phyloP scores from a whole-genome alignment of 2,329 filamentous ascomycete genomes.

The Colletotrichum nymphaeae region DNA sequence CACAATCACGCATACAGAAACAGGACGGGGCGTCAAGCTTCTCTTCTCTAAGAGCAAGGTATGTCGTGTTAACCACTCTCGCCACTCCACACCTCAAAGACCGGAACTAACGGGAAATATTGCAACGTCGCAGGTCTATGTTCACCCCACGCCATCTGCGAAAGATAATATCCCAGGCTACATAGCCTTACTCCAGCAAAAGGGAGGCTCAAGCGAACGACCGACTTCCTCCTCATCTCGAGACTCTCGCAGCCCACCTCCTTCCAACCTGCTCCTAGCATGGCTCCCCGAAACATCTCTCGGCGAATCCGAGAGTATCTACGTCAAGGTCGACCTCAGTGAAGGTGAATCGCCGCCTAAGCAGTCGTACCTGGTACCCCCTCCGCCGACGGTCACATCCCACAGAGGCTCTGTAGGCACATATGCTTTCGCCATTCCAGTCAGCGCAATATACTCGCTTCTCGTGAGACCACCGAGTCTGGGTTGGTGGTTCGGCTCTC shows the following conservation, averaged over 20 bases:
- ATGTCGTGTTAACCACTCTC: slow-evolving; percentile 37
- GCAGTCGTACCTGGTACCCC: slow-evolving; percentile 90
- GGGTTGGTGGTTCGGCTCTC: slow-evolving; percentile 98
- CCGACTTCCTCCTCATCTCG: slow-evolving; percentile 56
- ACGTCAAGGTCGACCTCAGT: slow-evolving; percentile 93
- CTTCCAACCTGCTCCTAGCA: slow-evolving; percentile 84
- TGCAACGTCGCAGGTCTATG: slow-evolving; percentile 77
- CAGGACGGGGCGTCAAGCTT: slow-evolving; percentile 88
- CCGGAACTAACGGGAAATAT: slow-evolving; percentile 19
- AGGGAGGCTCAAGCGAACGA: slow-evolving; percentile 64
- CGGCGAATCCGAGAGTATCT: slow-evolving; percentile 86
- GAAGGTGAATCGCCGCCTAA: slow-evolving; percentile 84
- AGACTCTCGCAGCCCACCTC: slow-evolving; percentile 55
- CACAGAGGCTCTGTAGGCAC: slow-evolving; percentile 78
- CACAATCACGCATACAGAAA: slow-evolving; percentile 84
- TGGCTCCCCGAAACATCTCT: slow-evolving; percentile 94
- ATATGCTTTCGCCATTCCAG: slow-evolving; percentile 91
- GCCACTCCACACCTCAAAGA: slow-evolving; percentile 13
- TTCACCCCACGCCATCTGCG: slow-evolving; percentile 91
- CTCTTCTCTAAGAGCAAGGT: slow-evolving; percentile 98
- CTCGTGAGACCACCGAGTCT: slow-evolving; percentile 90
- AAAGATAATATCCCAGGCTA: slow-evolving; percentile 98
- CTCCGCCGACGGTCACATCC: slow-evolving; percentile 85
- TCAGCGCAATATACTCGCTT: slow-evolving; percentile 90
- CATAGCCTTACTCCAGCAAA: slow-evolving; percentile 89